Evolutionary conservation across 805 yeast genomes (phyloP), one percentile per base, ranked within the genome.

Genomic region (Diddensiella transvaalensis): DNA sequence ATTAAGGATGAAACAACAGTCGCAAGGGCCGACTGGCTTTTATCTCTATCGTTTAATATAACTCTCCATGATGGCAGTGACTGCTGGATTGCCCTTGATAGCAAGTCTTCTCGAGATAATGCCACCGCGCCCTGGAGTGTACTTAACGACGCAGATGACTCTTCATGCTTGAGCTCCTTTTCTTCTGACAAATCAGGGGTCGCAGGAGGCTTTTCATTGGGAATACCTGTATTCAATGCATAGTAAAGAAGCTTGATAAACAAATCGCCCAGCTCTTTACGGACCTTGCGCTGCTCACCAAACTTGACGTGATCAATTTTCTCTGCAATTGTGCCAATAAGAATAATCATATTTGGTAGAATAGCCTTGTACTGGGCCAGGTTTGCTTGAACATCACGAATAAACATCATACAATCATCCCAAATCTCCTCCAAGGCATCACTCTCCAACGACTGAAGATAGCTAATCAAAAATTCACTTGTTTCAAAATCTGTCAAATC

Each of bases 341-440:
- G 73, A 39, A 71, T 73, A 38, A 90, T 65, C 3, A 83, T 55
- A 32, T 73, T 73, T 2, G 87, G 75, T 36, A 81, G 65, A 1
- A 84, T 60, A 2, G 63, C 62, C 46, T 73, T 75, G 61, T 78
- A 86, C 3, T 67, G 57, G 3, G 69, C 57, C 15, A 75, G 64
- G 54, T 79, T 77, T 2, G 75, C 63, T 24, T 73, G 55, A 0
- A 80, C 76, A 3, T 82, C 88, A 53, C 74, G 82, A 55, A 87
- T 69, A 54, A 86, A 89, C 1, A 63, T 62, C 22, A 78, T 67
- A 29, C 83, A 68, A 19, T 75, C 77, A 6, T 64, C 63, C 82
- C 89, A 91, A 17, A 89, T 75, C 49, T 91, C 98, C 50, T 85
- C 89, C 42, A 88, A 70, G 0, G 87, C 80, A 57, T 88, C 95